Evolutionary conservation across 306 rosid species (phyloP).

Genomic region (Cicer pinnatifidum): DNA sequence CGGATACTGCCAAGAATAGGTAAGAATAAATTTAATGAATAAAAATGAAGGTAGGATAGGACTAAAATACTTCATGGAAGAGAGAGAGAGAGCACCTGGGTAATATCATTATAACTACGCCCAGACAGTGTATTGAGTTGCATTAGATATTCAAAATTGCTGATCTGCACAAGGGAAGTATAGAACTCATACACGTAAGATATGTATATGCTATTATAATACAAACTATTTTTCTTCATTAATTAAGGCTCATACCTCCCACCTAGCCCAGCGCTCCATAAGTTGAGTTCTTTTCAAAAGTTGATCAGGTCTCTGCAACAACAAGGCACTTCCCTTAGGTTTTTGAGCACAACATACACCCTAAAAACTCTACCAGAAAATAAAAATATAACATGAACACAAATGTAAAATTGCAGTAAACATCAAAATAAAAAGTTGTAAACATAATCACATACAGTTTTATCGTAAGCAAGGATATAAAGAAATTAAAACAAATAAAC

Average conservation of each 20-base stretch:
- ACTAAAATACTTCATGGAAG: slow-evolving; percentile 24
- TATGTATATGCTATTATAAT: slow-evolving; percentile 31
- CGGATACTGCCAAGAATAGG: slow-evolving; percentile 78
- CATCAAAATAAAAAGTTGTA: slow-evolving; percentile 2
- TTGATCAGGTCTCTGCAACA: slow-evolving; percentile 93
- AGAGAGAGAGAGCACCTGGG: slow-evolving; percentile 68
- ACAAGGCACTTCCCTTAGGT: slow-evolving; percentile 40
- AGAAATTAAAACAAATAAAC: slow-evolving; percentile 3
- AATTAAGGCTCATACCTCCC: slow-evolving; percentile 79
- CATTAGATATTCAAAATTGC: slow-evolving; percentile 98
- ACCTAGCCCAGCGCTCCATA: slow-evolving; percentile 98
- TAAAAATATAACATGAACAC: slow-evolving; percentile 22
- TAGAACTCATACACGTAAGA: slow-evolving; percentile 28
- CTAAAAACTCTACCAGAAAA: slow-evolving; percentile 8
- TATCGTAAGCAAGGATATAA: slow-evolving; percentile 15
- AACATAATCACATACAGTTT: neutral
- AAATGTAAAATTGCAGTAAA: slow-evolving; percentile 18
- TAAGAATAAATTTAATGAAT: slow-evolving; percentile 22
- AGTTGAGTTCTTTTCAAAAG: slow-evolving; percentile 96
- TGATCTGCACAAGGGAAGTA: slow-evolving; percentile 68
- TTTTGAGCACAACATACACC: slow-evolving; percentile 36
- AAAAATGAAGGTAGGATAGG: slow-evolving; percentile 40
- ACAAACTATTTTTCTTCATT: slow-evolving; percentile 20
- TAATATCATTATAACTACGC: slow-evolving; percentile 95
- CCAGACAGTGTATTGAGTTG: slow-evolving; percentile 99